These are phyloP conservation scores for Oryza coarctata DNA, from an alignment of 176 grass and related monocot species.

Conservation along the genomic window DNA sequence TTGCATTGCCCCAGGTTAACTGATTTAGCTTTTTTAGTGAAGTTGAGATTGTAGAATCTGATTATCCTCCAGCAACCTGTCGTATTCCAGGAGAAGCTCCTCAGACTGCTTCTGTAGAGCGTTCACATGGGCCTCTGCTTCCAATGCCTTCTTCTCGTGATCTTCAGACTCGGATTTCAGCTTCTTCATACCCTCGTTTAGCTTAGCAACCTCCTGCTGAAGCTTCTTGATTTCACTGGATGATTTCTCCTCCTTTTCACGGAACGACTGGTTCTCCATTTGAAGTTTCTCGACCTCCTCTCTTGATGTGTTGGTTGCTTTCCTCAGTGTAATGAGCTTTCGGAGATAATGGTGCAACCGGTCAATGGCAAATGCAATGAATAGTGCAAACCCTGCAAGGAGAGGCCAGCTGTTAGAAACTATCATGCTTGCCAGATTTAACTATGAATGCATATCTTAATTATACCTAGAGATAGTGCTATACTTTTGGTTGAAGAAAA, in stretches of 20 bases:
- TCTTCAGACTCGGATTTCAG: conserved; percentile 55
- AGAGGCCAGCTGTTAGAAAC: conserved; percentile 5
- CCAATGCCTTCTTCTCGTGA: conserved; percentile 45
- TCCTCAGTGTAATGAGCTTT: conserved; percentile 62
- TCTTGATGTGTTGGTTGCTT: conserved; percentile 49
- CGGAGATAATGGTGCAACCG: conserved; percentile 74
- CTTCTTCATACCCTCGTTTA: conserved; percentile 65
- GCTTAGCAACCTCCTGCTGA: conserved; percentile 42
- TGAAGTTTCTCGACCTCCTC: conserved; percentile 81
- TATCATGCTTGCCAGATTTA: neutral
- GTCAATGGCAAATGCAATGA: conserved; percentile 82
- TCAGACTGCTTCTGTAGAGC: conserved; percentile 78
- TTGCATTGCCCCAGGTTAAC: neutral
- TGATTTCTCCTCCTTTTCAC: conserved; percentile 60
- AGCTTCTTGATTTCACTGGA: conserved; percentile 59
- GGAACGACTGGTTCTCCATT: conserved; percentile 56
- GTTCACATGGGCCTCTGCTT: conserved; percentile 63
- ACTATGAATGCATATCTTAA: neutral
- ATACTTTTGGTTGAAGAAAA: neutral
- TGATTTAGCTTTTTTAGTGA: conserved; percentile 47
- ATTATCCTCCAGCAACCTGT: conserved; percentile 85
- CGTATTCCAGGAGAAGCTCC: conserved; percentile 87
- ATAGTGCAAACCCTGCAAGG: conserved; percentile 67
- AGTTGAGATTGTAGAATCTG: conserved; percentile 81
- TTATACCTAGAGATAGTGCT: neutral